These are phyloP conservation scores for Alloteropsis semialata DNA, from an alignment of 176 grass and related monocot genomes.

Conservation along the genomic window DNA sequence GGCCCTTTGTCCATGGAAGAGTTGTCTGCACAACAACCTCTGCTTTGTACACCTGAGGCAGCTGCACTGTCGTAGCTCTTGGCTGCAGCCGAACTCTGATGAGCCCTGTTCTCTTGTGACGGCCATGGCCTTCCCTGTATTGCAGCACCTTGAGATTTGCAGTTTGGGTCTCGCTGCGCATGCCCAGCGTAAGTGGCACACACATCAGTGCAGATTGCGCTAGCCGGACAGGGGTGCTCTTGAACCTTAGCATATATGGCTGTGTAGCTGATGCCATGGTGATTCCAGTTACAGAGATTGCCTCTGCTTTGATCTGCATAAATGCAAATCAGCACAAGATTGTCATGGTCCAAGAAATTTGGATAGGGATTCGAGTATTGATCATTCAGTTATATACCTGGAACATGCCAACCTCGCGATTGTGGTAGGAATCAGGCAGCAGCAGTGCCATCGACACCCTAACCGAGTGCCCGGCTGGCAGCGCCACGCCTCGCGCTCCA, in stretches of 20 bases:
- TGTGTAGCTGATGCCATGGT: slow-evolving; percentile 19
- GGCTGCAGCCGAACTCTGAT: slow-evolving; percentile 36
- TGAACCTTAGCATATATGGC: slow-evolving; percentile 45
- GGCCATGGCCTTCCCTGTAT: slow-evolving; percentile 35
- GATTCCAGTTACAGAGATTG: slow-evolving; percentile 2
- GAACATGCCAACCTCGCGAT: slow-evolving; percentile 41
- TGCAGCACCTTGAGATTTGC: slow-evolving; percentile 14
- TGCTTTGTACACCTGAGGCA: slow-evolving; percentile 39
- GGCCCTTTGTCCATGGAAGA: slow-evolving; percentile 30
- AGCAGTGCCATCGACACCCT: slow-evolving; percentile 30
- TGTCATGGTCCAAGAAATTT: background rate
- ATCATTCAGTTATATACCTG: too few relatives aligned
- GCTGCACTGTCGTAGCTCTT: slow-evolving; percentile 16
- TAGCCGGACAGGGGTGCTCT: slow-evolving; percentile 26
- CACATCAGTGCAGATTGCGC: slow-evolving; percentile 14
- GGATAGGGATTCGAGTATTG: background rate
- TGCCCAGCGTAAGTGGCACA: slow-evolving; percentile 26
- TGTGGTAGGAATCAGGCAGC: slow-evolving; percentile 34
- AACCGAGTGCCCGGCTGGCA: slow-evolving; percentile 22
- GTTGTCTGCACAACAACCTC: slow-evolving; percentile 33
- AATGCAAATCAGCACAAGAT: background rate
- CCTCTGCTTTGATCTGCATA: slow-evolving; percentile 36
- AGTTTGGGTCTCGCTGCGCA: slow-evolving; percentile 30
- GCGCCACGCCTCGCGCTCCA: background rate
- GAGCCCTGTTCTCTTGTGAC: slow-evolving; percentile 16